Percentiles rank a stretch among this genome's conserved stretches.
phyloP scores from a whole-genome alignment of 2,329 filamentous ascomycete species.

The Fusarium hostae region DNA sequence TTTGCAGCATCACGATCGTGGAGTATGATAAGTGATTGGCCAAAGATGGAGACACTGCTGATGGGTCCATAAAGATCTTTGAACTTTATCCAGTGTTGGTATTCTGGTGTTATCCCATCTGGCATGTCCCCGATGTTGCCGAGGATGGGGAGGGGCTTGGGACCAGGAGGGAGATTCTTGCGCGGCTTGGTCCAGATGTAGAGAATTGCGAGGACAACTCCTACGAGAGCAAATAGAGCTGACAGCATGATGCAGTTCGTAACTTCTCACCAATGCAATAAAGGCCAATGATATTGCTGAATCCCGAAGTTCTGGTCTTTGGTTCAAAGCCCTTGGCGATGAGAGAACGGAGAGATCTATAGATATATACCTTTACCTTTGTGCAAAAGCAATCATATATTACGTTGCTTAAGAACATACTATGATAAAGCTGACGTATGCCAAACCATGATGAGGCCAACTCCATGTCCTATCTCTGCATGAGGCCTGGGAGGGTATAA shows the following conservation, averaged over 20 bases:
- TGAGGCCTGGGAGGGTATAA: not conserved
- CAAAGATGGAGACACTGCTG: slow-evolving; percentile 53
- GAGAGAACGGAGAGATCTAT: not conserved
- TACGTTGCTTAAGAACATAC: too few species aligned
- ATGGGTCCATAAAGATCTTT: slow-evolving; percentile 51
- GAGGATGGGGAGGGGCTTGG: slow-evolving; percentile 57
- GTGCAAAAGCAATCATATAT: fast-evolving
- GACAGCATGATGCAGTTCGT: not conserved
- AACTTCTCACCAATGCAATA: fast-evolving
- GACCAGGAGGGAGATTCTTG: slow-evolving; percentile 56
- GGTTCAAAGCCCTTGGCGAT: fast-evolving
- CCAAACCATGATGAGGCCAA: fast-evolving
- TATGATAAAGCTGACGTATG: too few species aligned
- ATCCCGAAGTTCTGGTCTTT: not conserved
- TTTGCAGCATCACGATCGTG: not conserved
- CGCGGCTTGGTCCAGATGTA: not conserved
- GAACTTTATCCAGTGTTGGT: slow-evolving; percentile 53
- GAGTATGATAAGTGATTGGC: slow-evolving; percentile 51
- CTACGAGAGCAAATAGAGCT: fast-evolving
- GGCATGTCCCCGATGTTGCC: slow-evolving; percentile 63
- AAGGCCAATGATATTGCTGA: fast-evolving
- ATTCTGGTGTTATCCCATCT: slow-evolving; percentile 46
- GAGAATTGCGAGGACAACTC: fast-evolving
- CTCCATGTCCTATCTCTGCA: fast-evolving
- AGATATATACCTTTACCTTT: not conserved